Base-by-base conservation (phyloP, 2,329 filamentous ascomycete genomes). In the Lecanicillium sp. region DNA sequence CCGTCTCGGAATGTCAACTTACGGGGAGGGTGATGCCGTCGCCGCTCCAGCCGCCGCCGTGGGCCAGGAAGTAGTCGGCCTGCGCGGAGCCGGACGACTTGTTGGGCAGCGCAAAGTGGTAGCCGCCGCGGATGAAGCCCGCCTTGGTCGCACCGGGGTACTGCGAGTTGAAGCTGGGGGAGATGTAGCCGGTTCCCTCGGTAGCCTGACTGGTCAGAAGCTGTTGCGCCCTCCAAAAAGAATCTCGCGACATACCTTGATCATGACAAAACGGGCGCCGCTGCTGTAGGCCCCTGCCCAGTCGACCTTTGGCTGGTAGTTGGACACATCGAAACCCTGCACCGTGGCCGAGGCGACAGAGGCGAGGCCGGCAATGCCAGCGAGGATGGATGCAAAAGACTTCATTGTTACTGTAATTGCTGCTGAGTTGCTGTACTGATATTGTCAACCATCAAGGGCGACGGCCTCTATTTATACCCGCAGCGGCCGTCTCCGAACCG, bases 81-180 rank as follows among this genome's bases (percentile, higher is more conserved):
- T 80, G 75, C 1, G 61, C 58, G 4, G 69, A 62, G 14, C 71
- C 74, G 4, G 68, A 64, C 53, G 67, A 68, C 14, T 58, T 56
- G 40, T 60, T 66, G 0, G 73, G 75, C 29, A 68, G 68, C 5
- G 77, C 76, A 53, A 77, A 78, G 66, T 80, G 77, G 56, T 79
- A 79, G 29, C 68, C 75, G 41, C 76, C 76, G 19, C 75, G 73
- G 58, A 79, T 73, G 50, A 81, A 62, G 20, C 70, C 70, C 3
- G 74, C 74, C 8, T 64, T 64, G 37, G 74, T 77, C 27, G 75
- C 74, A 21, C 67, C 67, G 3, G 52, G 62, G 59, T 77, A 78
- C 56, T 79, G 74, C 24, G 54, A 58, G 51, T 63, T 69, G 63
- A 79, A 79, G 20, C 41, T 53, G n/a, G 65, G 57, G 53, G 72